These are phyloP conservation scores for Rhodomyrtus psidioides DNA, from an alignment of 441 rosid genomes.

Conservation along the genomic window DNA sequence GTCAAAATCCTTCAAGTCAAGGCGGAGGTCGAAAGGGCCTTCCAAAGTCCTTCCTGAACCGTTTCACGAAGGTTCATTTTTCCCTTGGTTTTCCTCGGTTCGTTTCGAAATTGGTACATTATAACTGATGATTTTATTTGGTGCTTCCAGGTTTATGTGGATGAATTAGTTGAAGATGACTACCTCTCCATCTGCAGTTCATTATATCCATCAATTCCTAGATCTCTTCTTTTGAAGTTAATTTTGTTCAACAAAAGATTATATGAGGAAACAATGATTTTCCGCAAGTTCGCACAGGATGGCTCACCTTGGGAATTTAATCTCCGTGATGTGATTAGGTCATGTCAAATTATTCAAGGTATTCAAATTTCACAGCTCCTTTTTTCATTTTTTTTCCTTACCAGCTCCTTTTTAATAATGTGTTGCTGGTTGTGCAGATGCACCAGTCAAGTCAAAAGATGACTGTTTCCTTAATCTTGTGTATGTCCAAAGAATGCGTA, in stretches of 20 bases:
- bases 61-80: constrained; percentile 78
- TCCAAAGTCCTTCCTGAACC: constrained; percentile 96
- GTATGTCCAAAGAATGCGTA: constrained; percentile 96
- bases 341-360: constrained; percentile 89
- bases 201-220: constrained; percentile 71
- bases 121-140: neutral
- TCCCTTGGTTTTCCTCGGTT: neutral
- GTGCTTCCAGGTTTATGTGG: constrained; percentile 78
- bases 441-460: constrained; percentile 21
- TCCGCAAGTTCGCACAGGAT: constrained; percentile 73
- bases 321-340: constrained; percentile 91
- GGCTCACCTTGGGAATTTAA: constrained; percentile 99
- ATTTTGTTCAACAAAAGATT: constrained; percentile 70
- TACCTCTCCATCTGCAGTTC: constrained; percentile 78
- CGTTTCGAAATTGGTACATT: neutral
- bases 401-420: neutral
- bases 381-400: neutral
- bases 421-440: constrained; percentile 20
- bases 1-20: constrained; percentile 98
- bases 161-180: constrained; percentile 88
- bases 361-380: constrained; percentile 3
- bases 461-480: constrained; percentile 71
- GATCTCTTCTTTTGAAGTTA: constrained; percentile 61
- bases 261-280: constrained; percentile 76
- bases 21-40: constrained; percentile 99